Evolutionary conservation across 2,329 filamentous ascomycete genomes (phyloP), one percentile per base, ranked within the genome.

Genomic region (Byssothecium circinans): DNA sequence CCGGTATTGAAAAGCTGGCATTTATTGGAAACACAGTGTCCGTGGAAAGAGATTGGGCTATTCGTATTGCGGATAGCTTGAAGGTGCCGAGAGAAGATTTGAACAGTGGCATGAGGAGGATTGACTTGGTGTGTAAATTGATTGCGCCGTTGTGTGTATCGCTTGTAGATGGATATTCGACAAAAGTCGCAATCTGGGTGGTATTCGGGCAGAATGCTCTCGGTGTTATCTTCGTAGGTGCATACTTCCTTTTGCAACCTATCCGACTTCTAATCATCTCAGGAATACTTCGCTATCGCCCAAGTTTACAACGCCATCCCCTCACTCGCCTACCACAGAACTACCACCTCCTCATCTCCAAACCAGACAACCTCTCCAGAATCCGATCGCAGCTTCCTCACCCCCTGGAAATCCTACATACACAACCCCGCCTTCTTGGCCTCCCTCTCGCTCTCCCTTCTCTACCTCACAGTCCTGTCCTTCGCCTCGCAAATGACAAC

Each of bases 31-130:
- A 89, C 62, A 75, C 81, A 0, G 80, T 90, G 1, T 76, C 87
- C 0, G 78, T 91, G 0, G 87, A 90, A 65, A 75, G 83, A 58
- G 87, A 91, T 57, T 89, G 87, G 86, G 78, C 82, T 32, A 73
- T 82, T 3, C 75, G 82, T 0, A 72, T 82, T 7, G 74, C 79
- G 1, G 70, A 74, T 23, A 63, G 58, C 43, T 36, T 68, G 14
- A 25, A 49, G 3, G 15, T 64, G 7, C 57, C 61, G 19, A 59
- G 65, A 41, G 48, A 60, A 69, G 74, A 68, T 6, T 63, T 84
- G 20, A 85, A 84, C 59, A 76, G 81, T 2, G 72, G 73, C n/a
- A 83, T 85, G 76, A 74, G 81, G 4, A 74, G 81, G 6, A 83
- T 84, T 43, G 81, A 84, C 53, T 68, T 84, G 5, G 68, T 79